Evolutionary conservation across 257 asterid genomes (phyloP).

Genomic region (Capsicum baccatum): DNA sequence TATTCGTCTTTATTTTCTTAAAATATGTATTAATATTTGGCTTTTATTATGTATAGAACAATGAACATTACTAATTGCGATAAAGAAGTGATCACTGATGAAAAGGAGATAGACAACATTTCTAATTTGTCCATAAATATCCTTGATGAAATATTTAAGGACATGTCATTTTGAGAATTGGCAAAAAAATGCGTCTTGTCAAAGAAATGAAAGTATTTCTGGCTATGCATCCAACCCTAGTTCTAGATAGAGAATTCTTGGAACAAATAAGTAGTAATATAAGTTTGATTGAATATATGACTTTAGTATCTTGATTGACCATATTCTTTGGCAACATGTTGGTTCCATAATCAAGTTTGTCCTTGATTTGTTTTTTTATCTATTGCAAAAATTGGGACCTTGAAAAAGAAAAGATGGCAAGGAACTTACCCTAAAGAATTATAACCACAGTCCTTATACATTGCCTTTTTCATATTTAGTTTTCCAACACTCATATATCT

Average conservation of each 20-base stretch:
- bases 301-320: not conserved
- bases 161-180: not conserved
- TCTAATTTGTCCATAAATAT: not conserved
- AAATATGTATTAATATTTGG: not conserved
- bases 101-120: not conserved
- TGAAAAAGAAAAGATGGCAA: not conserved
- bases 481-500: not conserved
- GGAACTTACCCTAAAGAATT: not conserved
- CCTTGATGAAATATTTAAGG: not conserved
- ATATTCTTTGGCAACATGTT: not conserved
- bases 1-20: not conserved
- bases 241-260: not conserved
- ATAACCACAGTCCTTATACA: not conserved
- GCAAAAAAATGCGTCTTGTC: not conserved
- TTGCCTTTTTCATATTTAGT: not conserved
- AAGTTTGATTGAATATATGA: not conserved
- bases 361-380: not conserved
- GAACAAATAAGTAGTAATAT: not conserved
- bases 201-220: not conserved
- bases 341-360: slow-evolving; percentile 1
- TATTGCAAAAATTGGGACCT: not conserved
- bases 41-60: not conserved
- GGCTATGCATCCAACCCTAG: not conserved
- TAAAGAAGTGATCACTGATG: not conserved
- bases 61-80: not conserved